Evolutionary conservation across 352 stramenopile species (phyloP), one percentile per base, ranked within the genome.

Genomic region (Phytopythium vexans): DNA sequence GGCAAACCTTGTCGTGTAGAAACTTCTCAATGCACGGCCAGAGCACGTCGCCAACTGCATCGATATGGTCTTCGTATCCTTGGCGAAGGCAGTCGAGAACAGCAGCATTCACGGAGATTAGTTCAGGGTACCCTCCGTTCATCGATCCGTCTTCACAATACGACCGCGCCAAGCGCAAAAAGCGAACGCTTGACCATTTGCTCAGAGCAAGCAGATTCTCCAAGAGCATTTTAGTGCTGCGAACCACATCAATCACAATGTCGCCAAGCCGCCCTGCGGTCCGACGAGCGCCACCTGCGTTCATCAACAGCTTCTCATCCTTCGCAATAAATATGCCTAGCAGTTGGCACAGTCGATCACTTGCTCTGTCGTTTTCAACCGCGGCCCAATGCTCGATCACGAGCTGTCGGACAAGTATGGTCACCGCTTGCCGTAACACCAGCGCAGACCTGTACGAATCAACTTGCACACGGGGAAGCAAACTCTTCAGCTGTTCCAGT

Each of bases 381-480:
- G 76, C 54, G 4, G 49, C 60, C 14, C 53, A 49, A 54, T 80
- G 65, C 15, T 80, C 52, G 2, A 48, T 56, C 47, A 77, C 43
- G 8, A 84, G 49, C 14, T 39, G 59, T 48, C 78, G 57, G 11
- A 40, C 62, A 16, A 86, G 35, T 6, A 65, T 38, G 11, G 66
- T 39, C 33, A 83, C 56, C 12, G 65, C 70, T 40, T 66, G 59
- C 6, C 72, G 68, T 6, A 86, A 54, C 5, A 21, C 46, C 33
- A 86, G 59, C 9, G 75, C 62, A 38, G 56, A 54, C 9, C 37
- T 46, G 50, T 77, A 75, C 31, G 76, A 78, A 12, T 55, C 59
- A 8, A 87, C 56, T 37, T 74, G 56, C 12, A 87, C 75, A 9
- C 57, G 64, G 6, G 76, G 76, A 12, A 87, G 54, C 58, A 87